Percentiles rank a stretch among this genome's conserved stretches.
Conservation (phyloP, 208 protist species). For the Acanthamoeba castellanii region DNA sequence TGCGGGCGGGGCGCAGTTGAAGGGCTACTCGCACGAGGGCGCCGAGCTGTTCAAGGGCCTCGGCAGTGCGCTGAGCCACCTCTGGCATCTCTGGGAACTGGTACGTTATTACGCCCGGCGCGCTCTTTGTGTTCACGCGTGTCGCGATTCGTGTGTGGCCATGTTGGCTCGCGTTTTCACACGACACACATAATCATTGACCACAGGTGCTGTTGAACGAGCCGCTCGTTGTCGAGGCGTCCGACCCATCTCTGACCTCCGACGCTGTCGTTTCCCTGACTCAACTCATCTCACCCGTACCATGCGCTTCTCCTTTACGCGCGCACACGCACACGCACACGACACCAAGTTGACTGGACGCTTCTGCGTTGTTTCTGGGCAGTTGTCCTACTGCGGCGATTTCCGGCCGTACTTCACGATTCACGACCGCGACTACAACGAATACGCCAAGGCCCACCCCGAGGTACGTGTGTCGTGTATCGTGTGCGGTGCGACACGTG, state of each 20-base stretch:
- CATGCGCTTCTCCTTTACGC: background rate
- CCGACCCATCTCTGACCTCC: background rate
- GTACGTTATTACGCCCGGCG: background rate
- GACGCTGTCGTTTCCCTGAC: conserved; percentile 42
- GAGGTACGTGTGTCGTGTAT: background rate
- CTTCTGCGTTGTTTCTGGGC: background rate
- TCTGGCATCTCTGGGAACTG: conserved; percentile 70
- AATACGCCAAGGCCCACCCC: conserved; percentile 47
- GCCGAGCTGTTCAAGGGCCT: conserved; percentile 25
- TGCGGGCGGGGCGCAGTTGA: background rate
- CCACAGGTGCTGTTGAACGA: conserved; percentile 13
- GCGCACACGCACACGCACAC: background rate
- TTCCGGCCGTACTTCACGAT: conserved; percentile 68
- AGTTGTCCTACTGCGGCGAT: conserved; percentile 40
- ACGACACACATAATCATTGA: background rate
- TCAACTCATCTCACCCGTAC: conserved; percentile 37
- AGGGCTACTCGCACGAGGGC: conserved; percentile 19
- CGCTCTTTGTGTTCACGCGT: too few species aligned
- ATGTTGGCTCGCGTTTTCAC: too few species aligned
- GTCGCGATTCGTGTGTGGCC: too few species aligned
- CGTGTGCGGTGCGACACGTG: background rate
- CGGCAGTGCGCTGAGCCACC: background rate
- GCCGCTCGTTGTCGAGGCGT: conserved; percentile 28
- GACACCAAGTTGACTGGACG: background rate
- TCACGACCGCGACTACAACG: conserved; percentile 55